Percentiles rank a stretch among this genome's conserved stretches.
phyloP scores from a whole-genome alignment of 2,329 filamentous ascomycete genomes.

The Penicillium janthinellum region DNA sequence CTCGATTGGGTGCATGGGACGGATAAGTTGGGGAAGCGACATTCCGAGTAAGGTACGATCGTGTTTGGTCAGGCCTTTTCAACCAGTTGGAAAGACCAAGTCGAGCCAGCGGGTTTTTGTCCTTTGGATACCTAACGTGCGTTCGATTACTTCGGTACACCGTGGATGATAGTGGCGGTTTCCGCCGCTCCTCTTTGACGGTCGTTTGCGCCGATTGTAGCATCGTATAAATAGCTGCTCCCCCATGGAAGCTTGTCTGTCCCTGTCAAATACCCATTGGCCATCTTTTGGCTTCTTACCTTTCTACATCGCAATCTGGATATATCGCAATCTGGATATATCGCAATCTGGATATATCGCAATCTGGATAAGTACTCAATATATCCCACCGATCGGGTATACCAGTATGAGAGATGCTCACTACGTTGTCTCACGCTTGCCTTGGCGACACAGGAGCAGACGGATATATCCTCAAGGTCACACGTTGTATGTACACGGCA shows the following conservation, averaged over 20 bases:
- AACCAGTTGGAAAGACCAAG: background rate
- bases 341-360: no score
- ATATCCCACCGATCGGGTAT: no score
- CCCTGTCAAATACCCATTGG: background rate
- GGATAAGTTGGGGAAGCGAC: slow-evolving; percentile 26
- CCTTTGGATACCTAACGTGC: background rate
- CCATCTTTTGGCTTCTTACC: background rate
- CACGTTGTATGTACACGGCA: no score
- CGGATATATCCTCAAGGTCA: no score
- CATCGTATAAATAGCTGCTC: background rate
- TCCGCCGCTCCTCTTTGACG: background rate
- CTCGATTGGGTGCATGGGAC: slow-evolving; percentile 62
- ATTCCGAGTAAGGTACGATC: slow-evolving; percentile 10
- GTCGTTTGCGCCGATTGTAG: background rate
- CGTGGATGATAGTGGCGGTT: background rate
- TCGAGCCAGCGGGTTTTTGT: background rate
- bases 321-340: no score
- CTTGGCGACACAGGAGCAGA: no score
- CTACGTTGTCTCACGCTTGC: no score
- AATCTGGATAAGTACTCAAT: no score
- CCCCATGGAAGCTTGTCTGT: background rate
- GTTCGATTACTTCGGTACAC: background rate
- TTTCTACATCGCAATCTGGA: no score
- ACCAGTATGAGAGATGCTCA: no score
- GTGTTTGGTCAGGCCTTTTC: background rate